Evolutionary conservation across 148 eudicot species (phyloP), one percentile per base, ranked within the genome.

Genomic region (Euryodendron excelsum): DNA sequence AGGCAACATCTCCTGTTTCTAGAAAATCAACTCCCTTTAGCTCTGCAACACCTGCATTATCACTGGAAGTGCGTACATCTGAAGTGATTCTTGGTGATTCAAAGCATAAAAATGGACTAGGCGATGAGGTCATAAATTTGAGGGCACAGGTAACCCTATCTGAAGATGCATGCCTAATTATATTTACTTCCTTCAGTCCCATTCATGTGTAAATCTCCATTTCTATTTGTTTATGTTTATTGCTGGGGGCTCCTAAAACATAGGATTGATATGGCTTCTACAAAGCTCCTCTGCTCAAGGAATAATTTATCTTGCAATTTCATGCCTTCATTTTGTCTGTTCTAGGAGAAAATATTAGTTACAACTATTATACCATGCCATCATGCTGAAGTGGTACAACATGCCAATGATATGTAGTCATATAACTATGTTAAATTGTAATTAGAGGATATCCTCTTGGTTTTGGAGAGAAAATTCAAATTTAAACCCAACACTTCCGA

Each of bases 1-100:
- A 88, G 30, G 83, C 94, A 69, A 77, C 88, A 74, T 91, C 97
- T 76, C 95, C 95, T 66, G 75, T 87, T 85, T 86, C 82, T 5
- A 82, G 80, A 63, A 77, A 86, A 71, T 77, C 84, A 73, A 82
- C 79, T 73, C 86, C 88, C 48, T 74, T 67, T 73, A 74, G 61
- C 66, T 70, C 90, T 70, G 79, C 82, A 34, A 72, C 84, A 47
- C 79, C 84, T 36, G 70, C 85, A 50, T 70, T 80, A 12, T 73
- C 81, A 15, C 64, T 76, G 9, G 77, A 79, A 73, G 67, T 82
- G 56, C 73, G 79, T 45, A 74, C 91, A 67, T 80, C 86, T 10
- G 93, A 89, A 74, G 73, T 82, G 58, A 62, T 78, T 73, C 61
- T 72, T 59, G 79, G 79, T 48, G 86, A 81, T 73, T 67, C 90